phyloP scores from a whole-genome alignment of 1,139 yeast species.

The Debaryomyces subglobosus region DNA sequence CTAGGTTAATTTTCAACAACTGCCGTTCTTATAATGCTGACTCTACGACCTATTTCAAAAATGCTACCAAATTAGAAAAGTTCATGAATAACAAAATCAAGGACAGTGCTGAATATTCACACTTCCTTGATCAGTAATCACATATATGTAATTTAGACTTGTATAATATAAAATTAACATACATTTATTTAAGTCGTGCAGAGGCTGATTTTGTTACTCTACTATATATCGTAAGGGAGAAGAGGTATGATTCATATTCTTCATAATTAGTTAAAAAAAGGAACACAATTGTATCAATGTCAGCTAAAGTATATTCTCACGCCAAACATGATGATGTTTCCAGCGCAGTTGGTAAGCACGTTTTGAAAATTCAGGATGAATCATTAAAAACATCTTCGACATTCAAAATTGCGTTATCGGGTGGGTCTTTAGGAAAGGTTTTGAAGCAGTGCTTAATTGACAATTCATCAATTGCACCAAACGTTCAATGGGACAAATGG shows the following conservation, averaged over 20 bases:
- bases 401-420: constrained; percentile 83
- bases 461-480: constrained; percentile 45
- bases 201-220: not conserved
- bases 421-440: constrained; percentile 85
- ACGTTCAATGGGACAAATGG: constrained; percentile 70
- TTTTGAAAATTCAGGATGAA: constrained; percentile 56
- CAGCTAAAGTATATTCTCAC: constrained; percentile 52
- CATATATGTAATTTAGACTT: constrained; percentile 4
- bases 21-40: constrained; percentile 90
- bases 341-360: constrained; percentile 55
- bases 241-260: not conserved
- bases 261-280: not conserved
- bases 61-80: constrained; percentile 91
- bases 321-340: constrained; percentile 61
- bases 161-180: constrained; percentile 7
- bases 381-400: constrained; percentile 43
- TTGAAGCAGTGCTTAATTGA: constrained; percentile 71
- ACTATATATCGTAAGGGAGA: not conserved
- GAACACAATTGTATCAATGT: constrained; percentile 19
- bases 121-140: constrained; percentile 24
- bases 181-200: constrained; percentile 4
- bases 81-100: constrained; percentile 78
- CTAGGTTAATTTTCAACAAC: constrained; percentile 82
- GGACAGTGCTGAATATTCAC: constrained; percentile 76
- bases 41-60: constrained; percentile 84